phyloP scores from a whole-genome alignment of 495 filamentous ascomycete genomes.

The Hypoxylon subgilvum region DNA sequence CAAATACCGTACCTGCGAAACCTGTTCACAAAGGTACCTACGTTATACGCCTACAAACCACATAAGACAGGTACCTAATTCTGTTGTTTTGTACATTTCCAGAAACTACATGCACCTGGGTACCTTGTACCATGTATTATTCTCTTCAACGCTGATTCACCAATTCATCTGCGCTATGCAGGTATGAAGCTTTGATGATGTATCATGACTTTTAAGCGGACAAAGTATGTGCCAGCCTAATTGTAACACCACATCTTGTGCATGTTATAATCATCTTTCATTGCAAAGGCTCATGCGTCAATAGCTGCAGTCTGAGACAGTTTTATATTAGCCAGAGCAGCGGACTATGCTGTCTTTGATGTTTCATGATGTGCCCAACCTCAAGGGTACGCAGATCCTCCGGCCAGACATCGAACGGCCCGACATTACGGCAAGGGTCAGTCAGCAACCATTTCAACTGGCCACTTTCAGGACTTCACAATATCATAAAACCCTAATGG shows the following conservation, averaged over 20 bases:
- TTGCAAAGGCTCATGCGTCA: neutral
- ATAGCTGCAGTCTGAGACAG: constrained; percentile 22
- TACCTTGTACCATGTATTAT: no score
- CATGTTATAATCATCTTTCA: neutral
- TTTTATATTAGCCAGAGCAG: constrained; percentile 31
- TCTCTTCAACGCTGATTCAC: neutral
- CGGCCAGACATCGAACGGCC: constrained; percentile 1
- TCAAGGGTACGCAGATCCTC: constrained; percentile 21
- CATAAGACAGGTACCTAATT: neutral
- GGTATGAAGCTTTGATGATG: no score
- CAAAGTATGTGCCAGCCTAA: no score
- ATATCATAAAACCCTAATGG: no score
- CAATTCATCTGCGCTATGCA: neutral
- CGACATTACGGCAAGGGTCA: constrained; percentile 5
- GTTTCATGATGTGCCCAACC: constrained; percentile 31
- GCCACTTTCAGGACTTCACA: no score
- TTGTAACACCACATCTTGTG: no score
- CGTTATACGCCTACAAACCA: neutral
- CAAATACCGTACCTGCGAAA: no score
- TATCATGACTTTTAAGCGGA: no score
- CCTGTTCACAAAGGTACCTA: constrained; percentile 17
- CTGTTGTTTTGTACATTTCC: no score
- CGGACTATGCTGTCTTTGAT: constrained; percentile 13
- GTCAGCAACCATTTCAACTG: no score
- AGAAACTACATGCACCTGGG: no score